A percentile compares a stretch with the other conserved stretches of the same genome.
These are phyloP conservation scores for Xylariaceae sp. DNA, from an alignment of 2,329 filamentous ascomycete species.

Conservation along the genomic window DNA sequence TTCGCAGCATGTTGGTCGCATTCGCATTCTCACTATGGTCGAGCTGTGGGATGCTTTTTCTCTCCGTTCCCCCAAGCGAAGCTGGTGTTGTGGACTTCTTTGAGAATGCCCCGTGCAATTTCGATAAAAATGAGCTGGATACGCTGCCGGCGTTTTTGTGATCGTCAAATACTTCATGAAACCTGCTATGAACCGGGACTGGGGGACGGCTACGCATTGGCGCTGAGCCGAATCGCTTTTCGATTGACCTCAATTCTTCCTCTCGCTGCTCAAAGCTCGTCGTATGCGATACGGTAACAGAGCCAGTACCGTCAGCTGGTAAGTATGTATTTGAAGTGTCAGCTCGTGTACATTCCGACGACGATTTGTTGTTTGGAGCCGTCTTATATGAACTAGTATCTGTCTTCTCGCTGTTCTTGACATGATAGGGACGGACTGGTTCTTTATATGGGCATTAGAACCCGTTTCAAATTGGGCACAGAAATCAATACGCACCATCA, in stretches of 20 bases:
- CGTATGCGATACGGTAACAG: slow-evolving; percentile 32
- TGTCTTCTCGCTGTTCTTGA: slow-evolving; percentile 21
- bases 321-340: slow-evolving; percentile 8
- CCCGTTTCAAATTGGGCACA: too few relatives aligned
- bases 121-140: slow-evolving; percentile 33
- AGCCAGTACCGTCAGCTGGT: slow-evolving; percentile 15
- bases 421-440: slow-evolving; percentile 12
- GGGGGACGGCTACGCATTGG: slow-evolving; percentile 28
- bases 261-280: slow-evolving; percentile 37
- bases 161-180: slow-evolving; percentile 38
- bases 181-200: slow-evolving; percentile 34
- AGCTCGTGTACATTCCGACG: slow-evolving; percentile 9
- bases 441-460: slow-evolving; percentile 9
- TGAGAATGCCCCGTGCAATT: slow-evolving; percentile 33
- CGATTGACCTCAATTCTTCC: slow-evolving; percentile 35
- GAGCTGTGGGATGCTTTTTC: slow-evolving; percentile 1
- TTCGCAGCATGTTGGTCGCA: neutral
- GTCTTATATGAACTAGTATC: slow-evolving; percentile 29
- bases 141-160: slow-evolving; percentile 9
- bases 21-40: neutral
- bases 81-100: slow-evolving; percentile 27
- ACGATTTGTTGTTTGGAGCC: slow-evolving; percentile 20
- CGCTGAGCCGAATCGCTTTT: slow-evolving; percentile 38
- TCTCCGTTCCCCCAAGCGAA: slow-evolving; percentile 9
- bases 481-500: slow-evolving; percentile 17